A percentile compares a stretch with the other conserved stretches of the same genome.
Conservation (phyloP, 768 basidiomycete species). For the Rhizopogon vesiculosus region DNA sequence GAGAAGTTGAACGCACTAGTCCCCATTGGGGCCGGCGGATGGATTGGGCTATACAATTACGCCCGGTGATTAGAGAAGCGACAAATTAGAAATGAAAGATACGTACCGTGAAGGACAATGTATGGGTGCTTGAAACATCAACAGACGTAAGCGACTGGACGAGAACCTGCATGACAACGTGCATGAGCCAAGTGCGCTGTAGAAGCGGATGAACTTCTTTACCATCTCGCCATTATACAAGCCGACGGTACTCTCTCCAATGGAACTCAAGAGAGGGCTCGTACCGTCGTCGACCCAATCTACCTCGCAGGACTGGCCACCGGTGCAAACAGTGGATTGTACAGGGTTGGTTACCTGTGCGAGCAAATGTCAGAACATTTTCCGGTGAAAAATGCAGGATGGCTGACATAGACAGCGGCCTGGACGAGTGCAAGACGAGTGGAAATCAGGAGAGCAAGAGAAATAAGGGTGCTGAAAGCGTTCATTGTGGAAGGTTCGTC, state of each 20-base stretch:
- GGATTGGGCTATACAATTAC: constrained; percentile 43
- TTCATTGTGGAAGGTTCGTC: constrained; percentile 12
- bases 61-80: background rate
- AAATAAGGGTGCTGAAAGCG: constrained; percentile 3
- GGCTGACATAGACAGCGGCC: constrained; percentile 16
- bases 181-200: background rate
- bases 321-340: constrained; percentile 41
- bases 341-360: constrained; percentile 46
- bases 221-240: constrained; percentile 58
- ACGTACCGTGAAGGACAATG: constrained; percentile 55
- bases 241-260: constrained; percentile 51
- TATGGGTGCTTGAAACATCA: constrained; percentile 42
- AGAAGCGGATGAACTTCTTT: constrained; percentile 6
- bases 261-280: constrained; percentile 39
- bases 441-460: constrained; percentile 17
- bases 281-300: constrained; percentile 63
- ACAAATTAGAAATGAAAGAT: background rate
- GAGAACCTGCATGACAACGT: constrained; percentile 36
- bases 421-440: constrained; percentile 8
- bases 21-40: constrained; percentile 46
- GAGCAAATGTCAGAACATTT: background rate
- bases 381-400: background rate
- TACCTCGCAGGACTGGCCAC: constrained; percentile 48
- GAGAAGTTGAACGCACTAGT: constrained; percentile 42
- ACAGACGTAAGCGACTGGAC: constrained; percentile 54